Base-by-base conservation (phyloP, 768 basidiomycete genomes). In the Leccinum truebloodii region DNA sequence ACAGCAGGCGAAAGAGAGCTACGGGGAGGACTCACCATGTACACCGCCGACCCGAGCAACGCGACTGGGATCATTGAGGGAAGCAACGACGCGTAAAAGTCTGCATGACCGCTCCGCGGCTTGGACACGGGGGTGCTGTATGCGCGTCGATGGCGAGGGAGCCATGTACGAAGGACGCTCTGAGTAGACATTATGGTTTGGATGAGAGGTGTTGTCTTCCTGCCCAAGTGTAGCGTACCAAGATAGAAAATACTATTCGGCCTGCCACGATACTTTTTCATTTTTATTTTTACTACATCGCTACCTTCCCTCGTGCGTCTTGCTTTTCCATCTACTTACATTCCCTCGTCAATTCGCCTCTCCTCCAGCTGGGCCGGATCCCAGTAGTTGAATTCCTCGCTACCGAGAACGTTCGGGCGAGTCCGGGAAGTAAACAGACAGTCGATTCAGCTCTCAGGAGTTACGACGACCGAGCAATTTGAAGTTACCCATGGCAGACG, bases 21-120 rank as follows among this genome's bases (percentile, higher is more conserved):
- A 37, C 14, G 34, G 49, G 26, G 28, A 30, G 35, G 32, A 63
- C 82, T 59, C 69, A 90, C 91, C 66, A 91, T 78, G 75, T 91
- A 93, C 58, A 93, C 81, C 9, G 86, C 88, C 55, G 90, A 91
- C 18, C 90, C 92, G 13, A 94, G 79, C 55, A 94, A 76, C 55
- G 86, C 85, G 56, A 94, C 77, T 9, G 91, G 92, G 53, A 92
- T 75, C 89, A 92, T 92, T 34, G 83, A 84, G 28, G 92, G 92
- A 41, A 88, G 74, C 53, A 87, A 80, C 55, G 85, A 81, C 49
- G 84, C 77, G 72, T 94, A 94, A 81, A 88, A 86, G 64, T 80
- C 76, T 6, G 82, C 82, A 71, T 92, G 88, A 12, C 79, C 75
- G 32, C 82, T 85, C 58, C 69, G 67, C 28, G 55, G 62, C 22